phyloP scores from a whole-genome alignment of 805 yeast species.

The Priceomyces fermenticarens region DNA sequence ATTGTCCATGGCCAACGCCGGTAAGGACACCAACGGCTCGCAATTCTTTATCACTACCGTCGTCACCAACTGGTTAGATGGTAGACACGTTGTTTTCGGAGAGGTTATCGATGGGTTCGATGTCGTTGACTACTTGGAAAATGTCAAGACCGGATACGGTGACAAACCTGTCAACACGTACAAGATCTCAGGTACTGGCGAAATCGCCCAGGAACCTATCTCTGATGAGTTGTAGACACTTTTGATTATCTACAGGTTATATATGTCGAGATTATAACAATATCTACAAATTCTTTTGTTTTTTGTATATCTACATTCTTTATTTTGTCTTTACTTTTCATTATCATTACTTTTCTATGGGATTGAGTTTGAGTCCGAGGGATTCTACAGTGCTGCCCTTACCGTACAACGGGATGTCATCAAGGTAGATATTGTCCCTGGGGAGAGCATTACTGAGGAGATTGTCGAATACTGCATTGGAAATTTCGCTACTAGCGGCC shows the following conservation, averaged over 20 bases:
- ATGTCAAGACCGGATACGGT: constrained; percentile 57
- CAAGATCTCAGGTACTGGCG: constrained; percentile 70
- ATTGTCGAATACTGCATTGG: constrained; percentile 29
- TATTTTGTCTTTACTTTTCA: no score
- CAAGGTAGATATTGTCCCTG: constrained; percentile 25
- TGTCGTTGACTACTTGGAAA: constrained; percentile 71
- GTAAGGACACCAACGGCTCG: constrained; percentile 80
- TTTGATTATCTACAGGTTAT: no score
- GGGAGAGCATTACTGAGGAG: constrained; percentile 23
- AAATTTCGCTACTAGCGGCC: constrained; percentile 17
- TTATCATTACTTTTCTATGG: background rate
- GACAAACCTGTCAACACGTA: constrained; percentile 72
- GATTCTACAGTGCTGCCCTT: constrained; percentile 37
- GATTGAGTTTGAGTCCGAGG: constrained; percentile 22
- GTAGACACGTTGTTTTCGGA: constrained; percentile 95
- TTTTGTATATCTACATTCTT: no score
- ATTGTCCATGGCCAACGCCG: constrained; percentile 79
- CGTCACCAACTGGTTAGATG: constrained; percentile 87
- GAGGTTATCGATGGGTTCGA: constrained; percentile 89
- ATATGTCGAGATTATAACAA: no score
- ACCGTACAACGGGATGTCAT: constrained; percentile 38
- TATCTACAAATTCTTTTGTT: no score
- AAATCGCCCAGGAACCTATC: constrained; percentile 40
- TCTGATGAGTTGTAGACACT: constrained; percentile 12
- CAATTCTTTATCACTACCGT: constrained; percentile 96